Evolutionary conservation across 345 rosid species (phyloP).

Genomic region (Rhizophora apiculata): DNA sequence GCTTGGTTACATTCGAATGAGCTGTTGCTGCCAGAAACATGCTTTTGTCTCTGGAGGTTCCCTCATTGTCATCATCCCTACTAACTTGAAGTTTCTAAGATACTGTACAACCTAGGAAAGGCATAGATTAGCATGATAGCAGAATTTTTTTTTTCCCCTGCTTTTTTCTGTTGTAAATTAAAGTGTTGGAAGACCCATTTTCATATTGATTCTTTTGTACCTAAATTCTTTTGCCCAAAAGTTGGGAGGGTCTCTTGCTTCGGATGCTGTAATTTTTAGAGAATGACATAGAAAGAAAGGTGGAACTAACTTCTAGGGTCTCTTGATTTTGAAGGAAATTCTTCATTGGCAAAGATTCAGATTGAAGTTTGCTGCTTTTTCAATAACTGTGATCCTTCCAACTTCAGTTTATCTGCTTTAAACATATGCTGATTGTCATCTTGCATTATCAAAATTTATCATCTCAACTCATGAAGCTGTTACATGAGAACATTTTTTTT

Average conservation of each 20-base stretch:
- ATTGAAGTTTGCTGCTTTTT: not conserved
- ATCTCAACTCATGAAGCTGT: too few relatives aligned
- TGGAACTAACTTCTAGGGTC: conserved; percentile 6
- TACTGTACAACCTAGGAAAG: conserved; percentile 15
- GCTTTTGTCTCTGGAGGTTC: conserved; percentile 2
- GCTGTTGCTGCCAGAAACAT: conserved; percentile 3
- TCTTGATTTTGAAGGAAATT: conserved; percentile 1
- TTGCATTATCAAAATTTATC: too few relatives aligned
- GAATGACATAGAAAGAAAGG: conserved; percentile 5
- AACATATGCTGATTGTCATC: too few relatives aligned
- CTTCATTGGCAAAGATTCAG: not conserved
- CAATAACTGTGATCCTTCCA: too few relatives aligned
- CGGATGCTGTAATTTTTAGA: conserved; percentile 12
- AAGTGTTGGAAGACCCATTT: conserved; percentile 13
- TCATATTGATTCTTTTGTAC: conserved; percentile 27
- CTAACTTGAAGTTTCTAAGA: conserved; percentile 17
- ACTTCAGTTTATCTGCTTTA: too few relatives aligned
- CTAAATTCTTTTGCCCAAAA: conserved; percentile 6
- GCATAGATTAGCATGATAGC: conserved; percentile 21
- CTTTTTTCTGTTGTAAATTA: conserved; percentile 34
- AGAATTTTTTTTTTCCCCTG: conserved; percentile 9
- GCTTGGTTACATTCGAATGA: not conserved
- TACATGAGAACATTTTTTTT: too few relatives aligned
- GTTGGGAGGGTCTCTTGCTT: not conserved
- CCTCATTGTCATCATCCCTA: conserved; percentile 15